phyloP scores from a whole-genome alignment of 148 eudicot genomes.

The Camellia sinensis region DNA sequence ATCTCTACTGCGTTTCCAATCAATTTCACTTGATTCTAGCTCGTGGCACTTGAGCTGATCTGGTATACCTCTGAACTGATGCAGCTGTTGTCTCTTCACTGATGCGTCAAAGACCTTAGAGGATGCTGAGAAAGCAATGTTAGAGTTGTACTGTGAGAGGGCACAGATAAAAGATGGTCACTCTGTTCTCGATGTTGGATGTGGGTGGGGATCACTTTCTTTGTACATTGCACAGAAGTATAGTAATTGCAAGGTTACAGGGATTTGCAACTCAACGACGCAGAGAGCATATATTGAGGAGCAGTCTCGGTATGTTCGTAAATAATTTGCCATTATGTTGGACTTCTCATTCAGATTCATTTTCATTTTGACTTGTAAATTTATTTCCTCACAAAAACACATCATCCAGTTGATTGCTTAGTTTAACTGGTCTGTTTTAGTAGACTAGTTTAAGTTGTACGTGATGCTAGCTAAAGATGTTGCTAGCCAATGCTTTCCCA shows the following conservation, averaged over 20 bases:
- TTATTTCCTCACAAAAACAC: background rate
- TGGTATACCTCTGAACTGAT: slow-evolving; percentile 16
- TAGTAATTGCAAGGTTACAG: slow-evolving; percentile 71
- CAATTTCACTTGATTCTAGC: no score
- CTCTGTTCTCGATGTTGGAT: slow-evolving; percentile 91
- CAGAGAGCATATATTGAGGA: slow-evolving; percentile 82
- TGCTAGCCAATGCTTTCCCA: background rate
- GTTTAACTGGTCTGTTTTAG: background rate
- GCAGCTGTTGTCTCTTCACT: slow-evolving; percentile 83
- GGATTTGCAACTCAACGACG: slow-evolving; percentile 87
- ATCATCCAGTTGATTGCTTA: background rate
- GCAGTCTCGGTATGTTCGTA: slow-evolving; percentile 51
- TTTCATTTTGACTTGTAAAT: background rate
- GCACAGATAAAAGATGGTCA: slow-evolving; percentile 79
- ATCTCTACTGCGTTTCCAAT: no score
- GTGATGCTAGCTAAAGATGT: background rate
- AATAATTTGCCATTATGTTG: slow-evolving; percentile 6
- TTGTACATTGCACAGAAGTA: slow-evolving; percentile 75
- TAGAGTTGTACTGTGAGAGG: slow-evolving; percentile 82
- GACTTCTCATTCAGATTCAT: background rate
- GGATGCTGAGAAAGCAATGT: slow-evolving; percentile 86
- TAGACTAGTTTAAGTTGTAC: background rate
- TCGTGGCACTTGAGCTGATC: slow-evolving; percentile 8
- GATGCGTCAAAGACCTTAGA: slow-evolving; percentile 58
- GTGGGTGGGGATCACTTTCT: slow-evolving; percentile 98